A percentile compares a stretch with the other conserved stretches of the same genome.
Evolutionary conservation across 176 grass and related monocot species (phyloP).

Genomic region (Elaeis guineensis): DNA sequence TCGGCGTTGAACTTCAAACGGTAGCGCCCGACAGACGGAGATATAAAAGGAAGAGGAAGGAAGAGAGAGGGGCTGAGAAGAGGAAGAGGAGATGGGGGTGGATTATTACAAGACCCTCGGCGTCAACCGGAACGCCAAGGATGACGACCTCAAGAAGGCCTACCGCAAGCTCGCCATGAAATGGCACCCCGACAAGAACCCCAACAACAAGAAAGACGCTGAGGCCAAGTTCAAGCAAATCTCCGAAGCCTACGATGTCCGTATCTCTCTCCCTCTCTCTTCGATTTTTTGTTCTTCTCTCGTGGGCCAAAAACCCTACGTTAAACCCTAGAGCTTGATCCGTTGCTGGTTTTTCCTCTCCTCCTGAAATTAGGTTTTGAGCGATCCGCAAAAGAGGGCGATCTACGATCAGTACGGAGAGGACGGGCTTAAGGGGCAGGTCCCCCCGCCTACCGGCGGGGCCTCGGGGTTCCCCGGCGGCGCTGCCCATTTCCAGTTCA

Average conservation of each 20-base stretch:
- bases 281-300: no score
- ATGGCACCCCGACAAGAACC: slow-evolving; percentile 60
- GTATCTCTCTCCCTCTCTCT: neutral
- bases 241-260: slow-evolving; percentile 50
- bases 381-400: slow-evolving; percentile 52
- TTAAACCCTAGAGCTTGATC: neutral
- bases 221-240: slow-evolving; percentile 55
- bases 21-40: no score
- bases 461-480: neutral
- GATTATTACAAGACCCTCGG: slow-evolving; percentile 44
- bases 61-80: no score
- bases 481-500: slow-evolving; percentile 34
- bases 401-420: slow-evolving; percentile 69
- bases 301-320: no score
- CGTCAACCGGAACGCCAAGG: slow-evolving; percentile 24
- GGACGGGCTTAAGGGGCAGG: slow-evolving; percentile 38
- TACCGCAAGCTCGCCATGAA: slow-evolving; percentile 46
- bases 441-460: slow-evolving; percentile 17
- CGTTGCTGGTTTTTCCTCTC: neutral
- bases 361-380: slow-evolving; percentile 37
- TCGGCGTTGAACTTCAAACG: no score
- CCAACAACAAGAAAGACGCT: slow-evolving; percentile 26
- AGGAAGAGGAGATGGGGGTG: slow-evolving; percentile 17
- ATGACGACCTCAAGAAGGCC: slow-evolving; percentile 41
- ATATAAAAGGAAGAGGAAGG: no score